Evolutionary conservation across 2,329 filamentous ascomycete genomes (phyloP), one percentile per base, ranked within the genome.

Genomic region (Botrytis aclada): DNA sequence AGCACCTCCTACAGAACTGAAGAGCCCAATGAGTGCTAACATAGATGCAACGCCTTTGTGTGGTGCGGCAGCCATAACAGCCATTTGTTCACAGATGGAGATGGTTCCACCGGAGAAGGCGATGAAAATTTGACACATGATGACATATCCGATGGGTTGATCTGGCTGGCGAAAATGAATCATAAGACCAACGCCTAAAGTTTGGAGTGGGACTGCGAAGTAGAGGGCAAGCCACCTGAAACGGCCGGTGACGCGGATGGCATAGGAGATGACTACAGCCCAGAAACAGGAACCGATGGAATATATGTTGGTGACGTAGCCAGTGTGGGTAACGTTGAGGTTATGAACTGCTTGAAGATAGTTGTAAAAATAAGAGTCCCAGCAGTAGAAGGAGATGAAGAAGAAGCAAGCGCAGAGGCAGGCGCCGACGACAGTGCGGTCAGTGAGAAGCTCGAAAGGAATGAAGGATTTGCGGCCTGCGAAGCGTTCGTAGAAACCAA

Each of bases 41-140:
- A 89, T 86, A 25, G 86, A 85, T 32, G 89, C 88, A 7, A 92
- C 84, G 77, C 90, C 85, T 76, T 89, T 85, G 76, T 91, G 89
- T n/a, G 85, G 85, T 1, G 85, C 85, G 2, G 86, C 88, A 0
- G 88, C 86, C 82, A 90, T 88, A 69, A 87, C 85, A 16, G 87
- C 88, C 77, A 91, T 85, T 78, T 92, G 86, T 62, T 88, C 84
- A 69, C 85, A 85, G 64, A 90, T 87, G 73, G 88, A 86, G 9
- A 90, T 82, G 18, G 86, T 84, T 20, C 88, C 88, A 6, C 87
- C 88, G 6, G 85, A 86, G 51, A 88, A 84, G 10, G 88, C 86
- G 74, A 91, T 86, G 73, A 90, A 84, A 65, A 90, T 84, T 78
- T 91, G 88, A 63, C 86, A 88, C 81, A 88, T 86, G 78, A 90